phyloP scores from a whole-genome alignment of 805 yeast genomes.

The Metschnikowia bowlesiae region DNA sequence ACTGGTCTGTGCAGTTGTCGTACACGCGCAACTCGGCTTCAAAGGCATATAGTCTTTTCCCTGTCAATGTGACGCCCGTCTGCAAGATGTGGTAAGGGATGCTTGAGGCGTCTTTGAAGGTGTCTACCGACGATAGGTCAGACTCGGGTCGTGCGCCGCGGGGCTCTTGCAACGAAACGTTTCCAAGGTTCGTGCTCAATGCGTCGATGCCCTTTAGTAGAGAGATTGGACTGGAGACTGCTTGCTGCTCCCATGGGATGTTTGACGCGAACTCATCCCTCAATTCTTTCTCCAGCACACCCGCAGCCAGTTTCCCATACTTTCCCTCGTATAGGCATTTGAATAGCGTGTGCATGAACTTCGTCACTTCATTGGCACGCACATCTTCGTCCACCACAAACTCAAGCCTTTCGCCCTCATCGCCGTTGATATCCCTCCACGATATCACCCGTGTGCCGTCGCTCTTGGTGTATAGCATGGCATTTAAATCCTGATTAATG shows the following conservation, averaged over 20 bases:
- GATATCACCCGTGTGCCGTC: slow-evolving; percentile 57
- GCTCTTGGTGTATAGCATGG: slow-evolving; percentile 48
- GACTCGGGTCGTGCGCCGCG: neutral
- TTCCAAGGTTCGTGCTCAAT: neutral
- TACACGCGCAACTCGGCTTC: slow-evolving; percentile 50
- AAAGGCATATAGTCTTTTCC: slow-evolving; percentile 16
- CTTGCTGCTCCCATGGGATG: neutral
- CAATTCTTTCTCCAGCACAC: slow-evolving; percentile 31
- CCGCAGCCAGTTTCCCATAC: slow-evolving; percentile 50
- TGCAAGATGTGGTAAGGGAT: slow-evolving; percentile 12
- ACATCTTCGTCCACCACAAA: slow-evolving; percentile 65
- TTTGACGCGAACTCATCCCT: slow-evolving; percentile 7
- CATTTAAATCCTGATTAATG: slow-evolving; percentile 55
- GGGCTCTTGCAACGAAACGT: neutral
- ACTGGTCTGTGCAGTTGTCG: slow-evolving; percentile 48
- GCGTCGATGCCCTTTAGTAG: slow-evolving; percentile 1
- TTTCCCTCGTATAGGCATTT: slow-evolving; percentile 75
- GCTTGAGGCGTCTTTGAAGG: slow-evolving; percentile 16
- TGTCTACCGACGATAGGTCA: slow-evolving; percentile 14
- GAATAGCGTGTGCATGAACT: slow-evolving; percentile 58
- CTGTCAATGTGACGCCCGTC: slow-evolving; percentile 11
- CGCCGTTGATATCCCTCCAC: slow-evolving; percentile 87
- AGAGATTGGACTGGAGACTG: slow-evolving; percentile 1
- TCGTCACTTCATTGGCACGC: slow-evolving; percentile 51
- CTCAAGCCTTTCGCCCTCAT: slow-evolving; percentile 77